Evolutionary conservation across 352 stramenopile genomes (phyloP).

Genomic region (Pythium angustatum): DNA sequence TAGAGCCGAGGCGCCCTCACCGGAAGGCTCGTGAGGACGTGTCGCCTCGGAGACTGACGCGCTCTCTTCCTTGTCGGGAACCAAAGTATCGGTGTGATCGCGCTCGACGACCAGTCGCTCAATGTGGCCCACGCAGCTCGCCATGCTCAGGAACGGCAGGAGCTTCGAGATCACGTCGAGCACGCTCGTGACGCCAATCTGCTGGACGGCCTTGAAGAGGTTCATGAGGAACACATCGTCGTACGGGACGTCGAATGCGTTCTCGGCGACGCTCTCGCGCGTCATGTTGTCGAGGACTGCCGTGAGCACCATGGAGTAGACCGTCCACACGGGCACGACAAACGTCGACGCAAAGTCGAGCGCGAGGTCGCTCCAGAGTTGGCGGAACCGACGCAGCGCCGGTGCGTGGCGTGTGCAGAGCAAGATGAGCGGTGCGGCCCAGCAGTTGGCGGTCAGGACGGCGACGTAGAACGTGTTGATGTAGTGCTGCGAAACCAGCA

Average conservation of each 20-base stretch:
- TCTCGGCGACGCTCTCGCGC: slow-evolving; percentile 10
- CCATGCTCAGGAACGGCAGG: slow-evolving; percentile 28
- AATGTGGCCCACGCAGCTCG: slow-evolving; percentile 18
- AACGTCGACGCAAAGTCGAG: slow-evolving; percentile 24
- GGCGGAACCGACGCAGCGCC: slow-evolving; percentile 24
- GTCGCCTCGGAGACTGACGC: too few species aligned
- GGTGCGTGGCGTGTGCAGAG: background rate
- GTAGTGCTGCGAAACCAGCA: slow-evolving; percentile 10
- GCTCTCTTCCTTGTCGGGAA: too few species aligned
- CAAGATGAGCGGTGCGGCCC: slow-evolving; percentile 27
- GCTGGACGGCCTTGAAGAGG: slow-evolving; percentile 23
- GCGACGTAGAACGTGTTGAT: slow-evolving; percentile 30
- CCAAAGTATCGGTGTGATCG: background rate
- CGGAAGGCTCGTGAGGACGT: too few species aligned
- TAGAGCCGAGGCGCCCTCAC: too few species aligned
- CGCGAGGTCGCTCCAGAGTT: slow-evolving; percentile 26
- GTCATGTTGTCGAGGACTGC: slow-evolving; percentile 7
- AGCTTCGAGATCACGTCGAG: slow-evolving; percentile 31
- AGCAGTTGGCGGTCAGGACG: slow-evolving; percentile 24
- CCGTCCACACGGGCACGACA: slow-evolving; percentile 22
- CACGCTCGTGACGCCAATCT: slow-evolving; percentile 25
- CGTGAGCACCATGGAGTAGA: slow-evolving; percentile 7
- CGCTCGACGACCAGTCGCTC: background rate
- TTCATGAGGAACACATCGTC: slow-evolving; percentile 24
- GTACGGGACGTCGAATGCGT: slow-evolving; percentile 24